Evolutionary conservation across 768 basidiomycete genomes (phyloP), one percentile per base, ranked within the genome.

Genomic region (Russula olivacea): DNA sequence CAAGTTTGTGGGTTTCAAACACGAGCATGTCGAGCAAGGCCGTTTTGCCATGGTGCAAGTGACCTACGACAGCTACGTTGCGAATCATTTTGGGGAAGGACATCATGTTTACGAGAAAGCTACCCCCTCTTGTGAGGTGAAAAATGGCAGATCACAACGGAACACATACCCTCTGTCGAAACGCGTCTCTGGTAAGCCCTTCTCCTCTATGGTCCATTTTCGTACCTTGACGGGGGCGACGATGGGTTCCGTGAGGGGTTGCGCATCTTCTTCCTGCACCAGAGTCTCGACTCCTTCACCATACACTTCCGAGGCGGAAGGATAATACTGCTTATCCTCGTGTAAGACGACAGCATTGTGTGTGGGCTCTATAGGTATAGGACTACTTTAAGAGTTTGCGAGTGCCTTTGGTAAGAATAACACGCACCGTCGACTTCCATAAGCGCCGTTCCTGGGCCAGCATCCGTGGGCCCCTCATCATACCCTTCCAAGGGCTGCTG

Each of bases 311-410:
- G 79, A 80, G 1, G 97, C 96, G 15, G 89, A 89, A 15, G 93
- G 91, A 73, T 99, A 99, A 74, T 99, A 98, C 74, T 93, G 91
- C 75, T 99, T 99, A 76, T 99, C 91, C 73, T 98, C 97, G 70
- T 98, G 96, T 50, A 98, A 79, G 49, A 98, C 74, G 21, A 93
- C 88, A 54, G 91, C 91, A 64, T 87, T 91, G 67, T 90, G 88
- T 36, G 80, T 75, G 47, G 91, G 89, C 69, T 88, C 91, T 91
- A 69, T 49, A 57, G 21, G 53, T 91, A 69, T 49, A 57, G 21
- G 53, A 51, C 66, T 54, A 30, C 28, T 21, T 41, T 69, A 32
- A 54, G 15, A 8, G 49, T n/a, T 34, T 19, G 4, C 47, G 17
- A 25, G 21, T 49, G 23, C n/a, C 23, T 40, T 34, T n/a, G 14